Evolutionary conservation across 495 filamentous ascomycete genomes (phyloP).

Genomic region (Pyrenula aspistea): DNA sequence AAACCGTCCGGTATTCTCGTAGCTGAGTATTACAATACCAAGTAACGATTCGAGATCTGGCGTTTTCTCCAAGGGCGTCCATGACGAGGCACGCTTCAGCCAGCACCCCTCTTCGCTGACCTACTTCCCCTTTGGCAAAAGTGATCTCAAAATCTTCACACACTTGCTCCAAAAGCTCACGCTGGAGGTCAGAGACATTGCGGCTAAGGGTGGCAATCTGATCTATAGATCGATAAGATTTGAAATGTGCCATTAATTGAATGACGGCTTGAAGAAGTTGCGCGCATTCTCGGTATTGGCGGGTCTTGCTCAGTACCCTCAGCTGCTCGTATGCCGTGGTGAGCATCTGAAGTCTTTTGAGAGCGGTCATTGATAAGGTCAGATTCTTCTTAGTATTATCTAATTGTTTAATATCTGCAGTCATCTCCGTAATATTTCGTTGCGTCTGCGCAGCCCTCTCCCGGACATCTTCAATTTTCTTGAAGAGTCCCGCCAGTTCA

Average conservation of each 20-base stretch:
- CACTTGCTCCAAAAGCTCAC: conserved; percentile 88
- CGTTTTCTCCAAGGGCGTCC: conserved; percentile 89
- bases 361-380: conserved; percentile 92
- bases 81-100: conserved; percentile 85
- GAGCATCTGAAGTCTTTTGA: conserved; percentile 96
- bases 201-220: conserved; percentile 91
- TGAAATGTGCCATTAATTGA: conserved; percentile 98
- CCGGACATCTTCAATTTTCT: conserved; percentile 90
- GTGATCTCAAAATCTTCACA: conserved; percentile 96
- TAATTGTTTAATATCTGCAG: conserved; percentile 94
- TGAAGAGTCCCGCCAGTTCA: conserved; percentile 81
- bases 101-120: conserved; percentile 54
- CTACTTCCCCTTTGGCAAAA: conserved; percentile 82
- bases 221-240: conserved; percentile 92
- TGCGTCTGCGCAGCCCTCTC: conserved; percentile 85
- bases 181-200: conserved; percentile 88
- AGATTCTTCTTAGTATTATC: conserved; percentile 95
- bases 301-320: conserved; percentile 63
- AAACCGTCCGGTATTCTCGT: conserved; percentile 89
- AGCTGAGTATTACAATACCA: conserved; percentile 99
- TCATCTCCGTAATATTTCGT: conserved; percentile 95
- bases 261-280: conserved; percentile 90
- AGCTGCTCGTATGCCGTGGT: conserved; percentile 98
- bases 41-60: conserved; percentile 67
- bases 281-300: conserved; percentile 94